Conservation (phyloP, 805 yeast species). For the Yarrowia hollandica region DNA sequence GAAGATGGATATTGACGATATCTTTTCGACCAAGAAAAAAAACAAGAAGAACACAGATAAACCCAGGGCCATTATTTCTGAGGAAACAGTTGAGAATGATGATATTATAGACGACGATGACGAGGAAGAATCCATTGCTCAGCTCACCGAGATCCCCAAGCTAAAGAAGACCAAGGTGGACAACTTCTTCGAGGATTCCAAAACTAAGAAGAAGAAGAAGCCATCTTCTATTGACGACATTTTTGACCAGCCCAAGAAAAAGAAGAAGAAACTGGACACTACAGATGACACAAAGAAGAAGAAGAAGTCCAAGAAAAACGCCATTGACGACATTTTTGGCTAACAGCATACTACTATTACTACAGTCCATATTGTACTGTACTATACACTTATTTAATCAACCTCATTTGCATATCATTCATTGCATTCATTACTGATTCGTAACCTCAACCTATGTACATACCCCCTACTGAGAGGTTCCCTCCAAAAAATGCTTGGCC, state of each 20-base stretch:
- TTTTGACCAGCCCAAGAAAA: constrained; percentile 30
- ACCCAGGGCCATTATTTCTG: neutral
- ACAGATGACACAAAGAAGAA: constrained; percentile 39
- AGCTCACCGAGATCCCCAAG: neutral
- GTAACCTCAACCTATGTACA: neutral
- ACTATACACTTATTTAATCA: neutral
- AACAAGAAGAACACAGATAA: neutral
- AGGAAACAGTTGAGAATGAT: constrained; percentile 3
- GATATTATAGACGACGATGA: neutral
- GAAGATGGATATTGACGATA: neutral
- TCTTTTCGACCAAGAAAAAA: constrained; percentile 11
- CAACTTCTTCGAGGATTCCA: constrained; percentile 26
- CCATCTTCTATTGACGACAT: constrained; percentile 8
- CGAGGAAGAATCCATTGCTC: neutral
- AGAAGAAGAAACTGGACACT: constrained; percentile 33
- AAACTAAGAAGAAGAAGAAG: constrained; percentile 27
- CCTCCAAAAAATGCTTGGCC: constrained; percentile 58
- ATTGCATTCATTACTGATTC: constrained; percentile 2
- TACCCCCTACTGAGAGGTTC: neutral
- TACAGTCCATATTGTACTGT: no score
- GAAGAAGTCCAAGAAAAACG: constrained; percentile 52
- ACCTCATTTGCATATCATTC: neutral
- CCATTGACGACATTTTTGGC: constrained; percentile 78
- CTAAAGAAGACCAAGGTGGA: constrained; percentile 3
- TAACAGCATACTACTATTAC: constrained; percentile 33